A percentile compares a stretch with the other conserved stretches of the same genome.
These are phyloP conservation scores for Zychaea mexicana DNA, from an alignment of 371 early-diverging fungal genomes.

Conservation along the genomic window DNA sequence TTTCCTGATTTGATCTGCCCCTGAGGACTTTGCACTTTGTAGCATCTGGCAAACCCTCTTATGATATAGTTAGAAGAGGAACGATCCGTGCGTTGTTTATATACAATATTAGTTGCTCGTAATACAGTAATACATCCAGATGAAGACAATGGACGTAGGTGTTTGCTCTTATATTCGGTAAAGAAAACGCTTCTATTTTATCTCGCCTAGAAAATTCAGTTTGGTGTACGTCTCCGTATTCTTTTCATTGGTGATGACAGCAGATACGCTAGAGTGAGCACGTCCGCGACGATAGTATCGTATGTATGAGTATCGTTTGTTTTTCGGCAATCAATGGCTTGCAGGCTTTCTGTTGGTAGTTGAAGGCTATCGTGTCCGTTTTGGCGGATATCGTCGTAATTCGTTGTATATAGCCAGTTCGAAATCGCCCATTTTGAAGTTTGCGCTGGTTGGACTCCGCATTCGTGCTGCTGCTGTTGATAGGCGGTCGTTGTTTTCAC, in stretches of 20 bases:
- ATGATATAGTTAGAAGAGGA: too few relatives aligned
- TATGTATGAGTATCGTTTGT: background rate
- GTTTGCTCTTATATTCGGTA: too few relatives aligned
- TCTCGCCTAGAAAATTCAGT: constrained; percentile 24
- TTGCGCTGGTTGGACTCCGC: background rate
- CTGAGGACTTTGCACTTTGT: too few relatives aligned
- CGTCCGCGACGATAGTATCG: background rate
- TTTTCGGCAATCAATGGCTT: background rate
- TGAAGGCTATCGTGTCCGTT: background rate
- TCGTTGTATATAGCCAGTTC: constrained; percentile 10
- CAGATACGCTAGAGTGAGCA: constrained; percentile 9
- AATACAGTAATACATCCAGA: too few relatives aligned
- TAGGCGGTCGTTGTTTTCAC: background rate
- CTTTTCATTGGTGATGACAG: constrained; percentile 19
- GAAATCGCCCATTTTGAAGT: constrained; percentile 10
- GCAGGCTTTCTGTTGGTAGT: background rate
- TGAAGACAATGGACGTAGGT: too few relatives aligned
- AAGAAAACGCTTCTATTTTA: too few relatives aligned
- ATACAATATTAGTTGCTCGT: too few relatives aligned
- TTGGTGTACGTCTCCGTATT: constrained; percentile 15
- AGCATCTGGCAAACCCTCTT: too few relatives aligned
- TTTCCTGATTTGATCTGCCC: too few relatives aligned
- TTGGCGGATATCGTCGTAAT: background rate
- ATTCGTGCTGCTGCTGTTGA: background rate
- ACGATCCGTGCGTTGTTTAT: too few relatives aligned